Conservation (phyloP, 768 basidiomycete species). For the Tulasnella sp. region DNA sequence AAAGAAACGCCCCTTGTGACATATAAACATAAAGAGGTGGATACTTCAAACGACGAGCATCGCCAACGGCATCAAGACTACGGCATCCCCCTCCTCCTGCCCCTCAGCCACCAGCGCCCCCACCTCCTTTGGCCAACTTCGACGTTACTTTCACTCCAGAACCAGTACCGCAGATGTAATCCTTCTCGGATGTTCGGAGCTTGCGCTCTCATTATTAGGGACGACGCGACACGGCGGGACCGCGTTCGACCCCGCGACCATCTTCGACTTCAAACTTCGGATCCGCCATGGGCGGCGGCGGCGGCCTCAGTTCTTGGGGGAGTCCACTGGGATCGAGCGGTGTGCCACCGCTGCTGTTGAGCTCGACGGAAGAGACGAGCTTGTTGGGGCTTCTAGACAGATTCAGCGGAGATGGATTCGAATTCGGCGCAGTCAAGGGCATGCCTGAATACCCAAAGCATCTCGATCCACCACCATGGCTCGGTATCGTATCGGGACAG, state of each 20-base stretch:
- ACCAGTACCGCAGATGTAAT: background rate
- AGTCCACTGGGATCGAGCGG: background rate
- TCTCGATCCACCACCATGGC: background rate
- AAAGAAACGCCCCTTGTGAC: no score
- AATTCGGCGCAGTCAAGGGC: constrained; percentile 52
- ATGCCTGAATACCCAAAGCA: constrained; percentile 36
- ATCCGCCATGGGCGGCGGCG: background rate
- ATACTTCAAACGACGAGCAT: constrained; percentile 7
- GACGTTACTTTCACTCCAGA: constrained; percentile 23
- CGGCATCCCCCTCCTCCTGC: background rate
- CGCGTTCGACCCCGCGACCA: background rate
- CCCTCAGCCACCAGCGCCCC: background rate
- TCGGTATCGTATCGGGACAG: background rate
- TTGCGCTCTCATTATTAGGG: background rate
- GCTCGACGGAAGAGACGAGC: constrained; percentile 74
- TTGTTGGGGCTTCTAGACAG: constrained; percentile 82
- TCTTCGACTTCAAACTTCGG: constrained; percentile 10
- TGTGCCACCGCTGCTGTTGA: constrained; percentile 56
- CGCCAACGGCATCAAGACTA: background rate
- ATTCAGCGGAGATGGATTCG: constrained; percentile 59
- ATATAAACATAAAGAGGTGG: background rate
- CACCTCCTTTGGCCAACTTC: constrained; percentile 23
- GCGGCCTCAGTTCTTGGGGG: background rate
- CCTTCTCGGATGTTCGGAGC: background rate
- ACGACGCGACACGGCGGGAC: background rate